These are phyloP conservation scores for Phytopythium litorale DNA, from an alignment of 352 stramenopile genomes.

Conservation along the genomic window DNA sequence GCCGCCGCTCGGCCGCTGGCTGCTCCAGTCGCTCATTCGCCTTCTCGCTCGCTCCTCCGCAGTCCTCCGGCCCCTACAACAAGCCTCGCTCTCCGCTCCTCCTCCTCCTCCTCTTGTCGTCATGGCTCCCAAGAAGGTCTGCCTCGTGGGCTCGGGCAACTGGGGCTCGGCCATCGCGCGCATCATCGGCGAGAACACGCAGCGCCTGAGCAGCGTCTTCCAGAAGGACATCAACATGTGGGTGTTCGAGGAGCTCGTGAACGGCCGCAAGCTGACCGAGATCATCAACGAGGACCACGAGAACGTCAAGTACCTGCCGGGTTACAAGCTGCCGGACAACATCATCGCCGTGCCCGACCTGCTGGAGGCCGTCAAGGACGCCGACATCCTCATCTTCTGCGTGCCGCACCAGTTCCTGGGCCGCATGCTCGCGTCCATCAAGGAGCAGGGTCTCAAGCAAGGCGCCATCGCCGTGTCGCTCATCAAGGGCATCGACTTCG, in stretches of 20 bases:
- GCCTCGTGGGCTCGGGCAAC: conserved; percentile 78
- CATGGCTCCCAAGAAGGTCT: conserved; percentile 59
- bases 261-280: conserved; percentile 90
- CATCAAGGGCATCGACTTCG: conserved; percentile 91
- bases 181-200: conserved; percentile 81
- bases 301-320: conserved; percentile 94
- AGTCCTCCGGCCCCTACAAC: background rate
- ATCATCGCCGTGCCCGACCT: conserved; percentile 92
- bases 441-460: conserved; percentile 59
- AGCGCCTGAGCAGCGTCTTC: conserved; percentile 58
- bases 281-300: conserved; percentile 97
- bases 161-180: conserved; percentile 80
- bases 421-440: conserved; percentile 88
- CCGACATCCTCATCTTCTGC: conserved; percentile 95
- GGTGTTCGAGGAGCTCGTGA: conserved; percentile 93
- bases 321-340: conserved; percentile 92
- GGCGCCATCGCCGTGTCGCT: conserved; percentile 84
- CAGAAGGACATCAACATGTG: conserved; percentile 94
- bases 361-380: conserved; percentile 81
- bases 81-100: background rate
- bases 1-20: background rate
- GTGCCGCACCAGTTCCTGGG: conserved; percentile 96
- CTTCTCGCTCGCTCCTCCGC: conserved; percentile 9
- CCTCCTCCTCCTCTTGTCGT: background rate
- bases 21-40: conserved; percentile 11